A percentile compares a stretch with the other conserved stretches of the same genome.
Conservation (phyloP, 306 rosid species). For the Citrullus amarus region DNA sequence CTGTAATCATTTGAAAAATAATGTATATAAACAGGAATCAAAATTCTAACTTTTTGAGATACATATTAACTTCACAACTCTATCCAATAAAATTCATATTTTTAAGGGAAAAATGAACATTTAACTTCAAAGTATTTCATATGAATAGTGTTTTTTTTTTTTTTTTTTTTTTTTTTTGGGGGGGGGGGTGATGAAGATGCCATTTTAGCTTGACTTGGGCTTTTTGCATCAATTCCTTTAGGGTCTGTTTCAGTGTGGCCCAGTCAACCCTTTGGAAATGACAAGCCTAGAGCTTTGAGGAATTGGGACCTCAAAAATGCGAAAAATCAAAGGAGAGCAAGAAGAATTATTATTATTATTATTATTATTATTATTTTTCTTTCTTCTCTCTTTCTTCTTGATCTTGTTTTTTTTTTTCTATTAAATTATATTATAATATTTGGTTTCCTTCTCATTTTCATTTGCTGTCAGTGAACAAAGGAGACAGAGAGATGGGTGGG, state of each 20-base stretch:
- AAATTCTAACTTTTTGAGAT: background rate
- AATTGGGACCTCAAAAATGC: background rate
- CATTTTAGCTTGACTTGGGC: background rate
- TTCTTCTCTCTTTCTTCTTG: background rate
- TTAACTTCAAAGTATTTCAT: background rate
- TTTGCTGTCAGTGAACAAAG: background rate
- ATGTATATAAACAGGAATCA: too few species aligned
- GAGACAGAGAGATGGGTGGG: background rate
- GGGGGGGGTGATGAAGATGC: background rate
- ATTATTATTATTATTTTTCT: too few species aligned
- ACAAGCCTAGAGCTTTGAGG: background rate
- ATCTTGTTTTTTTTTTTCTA: background rate
- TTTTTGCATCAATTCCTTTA: background rate
- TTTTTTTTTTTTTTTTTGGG: too few species aligned
- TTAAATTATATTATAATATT: background rate
- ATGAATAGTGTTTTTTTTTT: background rate
- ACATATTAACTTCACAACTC: background rate
- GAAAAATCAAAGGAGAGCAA: background rate
- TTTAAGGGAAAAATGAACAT: background rate
- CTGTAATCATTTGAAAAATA: too few species aligned
- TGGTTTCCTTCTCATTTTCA: background rate
- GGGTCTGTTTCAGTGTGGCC: background rate
- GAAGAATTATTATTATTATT: too few species aligned
- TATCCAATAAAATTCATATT: background rate
- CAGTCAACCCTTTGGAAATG: background rate